phyloP scores from a whole-genome alignment of 768 basidiomycete genomes.

The Solioccasus polychromus region DNA sequence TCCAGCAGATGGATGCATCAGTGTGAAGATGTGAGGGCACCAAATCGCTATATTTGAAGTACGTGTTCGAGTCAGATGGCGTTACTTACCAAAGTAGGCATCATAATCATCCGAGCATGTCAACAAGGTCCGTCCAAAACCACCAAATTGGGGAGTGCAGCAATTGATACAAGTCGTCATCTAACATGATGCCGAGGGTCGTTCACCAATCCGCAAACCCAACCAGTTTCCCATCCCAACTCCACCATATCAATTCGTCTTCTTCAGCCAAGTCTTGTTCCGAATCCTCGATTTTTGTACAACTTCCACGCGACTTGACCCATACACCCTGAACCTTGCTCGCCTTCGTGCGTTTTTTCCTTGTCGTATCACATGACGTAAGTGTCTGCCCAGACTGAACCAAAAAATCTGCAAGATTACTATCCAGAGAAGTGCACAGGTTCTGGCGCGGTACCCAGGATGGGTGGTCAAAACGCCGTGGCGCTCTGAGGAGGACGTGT shows the following conservation, averaged over 20 bases:
- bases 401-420: conserved; percentile 34
- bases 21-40: too few species aligned
- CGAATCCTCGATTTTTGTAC: background rate
- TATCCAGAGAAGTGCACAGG: conserved; percentile 36
- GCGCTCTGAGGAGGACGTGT: conserved; percentile 46
- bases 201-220: conserved; percentile 49
- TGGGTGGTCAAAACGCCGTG: conserved; percentile 45
- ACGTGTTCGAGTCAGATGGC: too few species aligned
- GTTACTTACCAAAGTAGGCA: too few species aligned
- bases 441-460: conserved; percentile 48
- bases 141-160: too few species aligned
- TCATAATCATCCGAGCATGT: too few species aligned
- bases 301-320: conserved; percentile 27
- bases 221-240: conserved; percentile 45
- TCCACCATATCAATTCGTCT: conserved; percentile 53
- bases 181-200: background rate
- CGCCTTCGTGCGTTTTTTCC: conserved; percentile 27
- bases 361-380: conserved; percentile 15
- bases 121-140: too few species aligned
- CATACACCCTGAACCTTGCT: conserved; percentile 40
- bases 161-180: too few species aligned
- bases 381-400: conserved; percentile 17
- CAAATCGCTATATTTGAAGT: too few species aligned
- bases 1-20: too few species aligned
- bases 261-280: conserved; percentile 32